Evolutionary conservation across 73 alveolate genomes (phyloP), one percentile per base, ranked within the genome.

Genomic region (Uronychia setigera): DNA sequence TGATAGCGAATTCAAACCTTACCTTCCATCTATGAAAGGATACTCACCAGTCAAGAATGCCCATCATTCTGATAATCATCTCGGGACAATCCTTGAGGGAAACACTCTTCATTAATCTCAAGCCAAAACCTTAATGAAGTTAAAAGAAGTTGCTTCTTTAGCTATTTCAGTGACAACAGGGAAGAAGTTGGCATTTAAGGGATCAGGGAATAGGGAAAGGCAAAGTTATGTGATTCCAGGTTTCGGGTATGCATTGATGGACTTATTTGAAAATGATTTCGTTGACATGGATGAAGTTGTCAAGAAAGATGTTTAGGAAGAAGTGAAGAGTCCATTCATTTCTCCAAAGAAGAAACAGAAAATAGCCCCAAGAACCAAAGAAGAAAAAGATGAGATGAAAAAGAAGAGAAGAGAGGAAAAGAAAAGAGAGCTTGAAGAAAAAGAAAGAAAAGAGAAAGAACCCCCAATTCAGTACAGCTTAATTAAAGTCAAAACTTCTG

Each of bases 231-330:
- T 94, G 32, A 92, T 88, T 33, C 87, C 98, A 5, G 96, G 98
- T 31, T 94, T 94, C 34, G 94, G 97, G 28, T 94, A 94, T 83
- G 91, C 96, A 27, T 26, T 94, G 59, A 84, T 94, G 92, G 98
- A 94, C 78, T 31, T 81, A 35, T 92, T 92, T 74, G 93, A 92
- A 60, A 94, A 94, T 79, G 91, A 88, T n/a, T 85, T 76, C 82
- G 95, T 89, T 19, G 95, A 89, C 79, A 89, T 89, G 95, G 87
- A 83, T 76, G 34, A 79, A 26, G 75, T 89, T 31, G 82, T 75
- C 58, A 82, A 88, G 86, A 79, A 77, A 28, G 87, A 79, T 58
- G 87, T 67, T 32, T 77, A 59, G 60, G 95, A 91, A 80, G 95
- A 83, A 77, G 97, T 77, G 32, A 94, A 89, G 92, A 89, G 92